Percentiles rank a stretch among this genome's conserved stretches.
These are phyloP conservation scores for Ceratobasidium sp. DNA, from an alignment of 1,284 basidiomycete species.

Conservation along the genomic window DNA sequence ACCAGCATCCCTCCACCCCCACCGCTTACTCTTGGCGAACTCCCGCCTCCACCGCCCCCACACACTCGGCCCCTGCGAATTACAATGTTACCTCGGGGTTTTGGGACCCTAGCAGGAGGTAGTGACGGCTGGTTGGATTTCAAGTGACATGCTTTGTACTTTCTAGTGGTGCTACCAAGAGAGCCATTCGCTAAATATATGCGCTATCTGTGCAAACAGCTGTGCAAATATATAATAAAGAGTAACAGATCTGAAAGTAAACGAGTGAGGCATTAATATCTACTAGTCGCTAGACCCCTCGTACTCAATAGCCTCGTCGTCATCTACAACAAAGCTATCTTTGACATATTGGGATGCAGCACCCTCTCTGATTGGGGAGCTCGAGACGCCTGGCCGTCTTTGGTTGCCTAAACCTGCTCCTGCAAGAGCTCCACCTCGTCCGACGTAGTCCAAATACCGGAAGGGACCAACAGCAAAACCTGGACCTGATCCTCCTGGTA, in stretches of 20 bases:
- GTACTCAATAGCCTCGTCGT: slow-evolving; percentile 68
- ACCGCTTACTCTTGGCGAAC: slow-evolving; percentile 51
- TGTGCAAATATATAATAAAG: slow-evolving; percentile 2
- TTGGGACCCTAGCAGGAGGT: neutral
- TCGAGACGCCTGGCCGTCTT: slow-evolving; percentile 37
- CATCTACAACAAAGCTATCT: slow-evolving; percentile 82
- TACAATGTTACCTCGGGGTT: neutral
- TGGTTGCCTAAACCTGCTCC: slow-evolving; percentile 18
- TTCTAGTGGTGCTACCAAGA: neutral
- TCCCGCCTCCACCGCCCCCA: slow-evolving; percentile 48
- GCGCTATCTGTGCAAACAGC: neutral
- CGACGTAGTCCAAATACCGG: slow-evolving; percentile 62
- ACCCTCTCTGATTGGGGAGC: slow-evolving; percentile 68
- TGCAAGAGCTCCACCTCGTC: slow-evolving; percentile 41
- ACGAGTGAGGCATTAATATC: neutral
- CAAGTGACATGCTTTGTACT: neutral
- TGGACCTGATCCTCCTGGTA: slow-evolving; percentile 63
- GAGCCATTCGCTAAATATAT: slow-evolving; percentile 4
- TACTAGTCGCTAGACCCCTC: slow-evolving; percentile 30
- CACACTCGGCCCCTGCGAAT: neutral
- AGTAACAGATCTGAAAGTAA: neutral
- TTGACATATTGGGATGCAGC: slow-evolving; percentile 73
- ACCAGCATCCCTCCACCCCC: slow-evolving; percentile 52
- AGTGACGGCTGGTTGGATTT: neutral
- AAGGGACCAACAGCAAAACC: slow-evolving; percentile 68